These are phyloP conservation scores for Gossypium anomalum DNA, from an alignment of 345 rosid species.

Conservation along the genomic window DNA sequence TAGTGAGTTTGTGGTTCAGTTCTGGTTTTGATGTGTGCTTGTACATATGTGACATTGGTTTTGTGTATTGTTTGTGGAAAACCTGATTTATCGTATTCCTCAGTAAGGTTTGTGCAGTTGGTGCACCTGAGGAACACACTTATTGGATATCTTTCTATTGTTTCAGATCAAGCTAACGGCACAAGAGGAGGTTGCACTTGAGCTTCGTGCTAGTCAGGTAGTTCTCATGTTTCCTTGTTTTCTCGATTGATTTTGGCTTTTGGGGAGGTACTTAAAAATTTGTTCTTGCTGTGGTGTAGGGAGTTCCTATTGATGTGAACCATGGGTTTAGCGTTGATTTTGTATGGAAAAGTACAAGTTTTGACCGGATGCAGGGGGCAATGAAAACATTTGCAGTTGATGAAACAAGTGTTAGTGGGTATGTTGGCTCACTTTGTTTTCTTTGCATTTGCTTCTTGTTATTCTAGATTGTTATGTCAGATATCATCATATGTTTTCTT, in stretches of 20 bases:
- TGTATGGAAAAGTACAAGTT: conserved; percentile 99
- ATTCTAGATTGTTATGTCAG: not conserved
- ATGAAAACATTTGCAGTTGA: conserved; percentile 99
- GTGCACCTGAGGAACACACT: not conserved
- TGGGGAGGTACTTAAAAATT: not conserved
- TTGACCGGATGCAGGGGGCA: conserved; percentile 99
- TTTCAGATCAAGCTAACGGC: conserved; percentile 91
- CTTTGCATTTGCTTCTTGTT: not conserved
- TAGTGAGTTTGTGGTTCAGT: conserved; percentile 16
- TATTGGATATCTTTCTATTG: conserved; percentile 5
- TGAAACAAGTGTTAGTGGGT: conserved; percentile 99
- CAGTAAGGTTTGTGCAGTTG: not conserved
- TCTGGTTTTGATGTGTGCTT: not conserved
- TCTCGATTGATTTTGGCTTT: conserved; percentile 1
- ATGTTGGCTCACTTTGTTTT: conserved; percentile 25
- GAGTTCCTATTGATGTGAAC: conserved; percentile 87
- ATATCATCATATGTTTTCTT: not conserved
- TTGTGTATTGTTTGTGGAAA: not conserved
- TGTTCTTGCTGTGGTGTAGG: conserved; percentile 41
- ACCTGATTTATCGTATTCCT: not conserved
- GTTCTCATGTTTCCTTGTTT: conserved; percentile 19
- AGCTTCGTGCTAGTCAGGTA: conserved; percentile 98
- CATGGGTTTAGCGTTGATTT: conserved; percentile 98
- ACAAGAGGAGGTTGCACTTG: conserved; percentile 98
- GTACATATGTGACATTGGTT: not conserved